These are phyloP conservation scores for Nitzschia inconspicua DNA, from an alignment of 108 stramenopile genomes.

Conservation along the genomic window DNA sequence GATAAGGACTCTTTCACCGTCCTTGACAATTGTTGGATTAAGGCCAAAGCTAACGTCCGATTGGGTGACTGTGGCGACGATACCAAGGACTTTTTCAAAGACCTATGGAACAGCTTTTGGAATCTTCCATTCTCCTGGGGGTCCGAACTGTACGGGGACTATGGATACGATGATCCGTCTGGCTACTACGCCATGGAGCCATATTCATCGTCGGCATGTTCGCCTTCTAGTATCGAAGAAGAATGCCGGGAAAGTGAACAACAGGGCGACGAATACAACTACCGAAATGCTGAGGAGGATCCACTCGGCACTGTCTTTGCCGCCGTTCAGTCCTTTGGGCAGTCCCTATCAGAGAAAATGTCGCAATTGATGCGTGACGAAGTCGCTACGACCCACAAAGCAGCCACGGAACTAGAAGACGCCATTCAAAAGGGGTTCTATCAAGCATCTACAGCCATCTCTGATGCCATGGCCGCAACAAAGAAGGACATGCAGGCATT, in stretches of 20 bases:
- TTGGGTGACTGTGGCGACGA: constrained; percentile 21
- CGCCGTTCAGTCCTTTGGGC: not conserved
- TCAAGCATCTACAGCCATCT: not conserved
- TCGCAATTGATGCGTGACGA: not conserved
- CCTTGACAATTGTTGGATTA: constrained; percentile 41
- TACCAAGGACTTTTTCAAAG: not conserved
- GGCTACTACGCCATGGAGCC: not conserved
- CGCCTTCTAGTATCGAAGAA: too few relatives aligned
- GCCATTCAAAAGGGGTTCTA: too few relatives aligned
- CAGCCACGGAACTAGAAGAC: not conserved
- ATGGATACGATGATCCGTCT: too few relatives aligned
- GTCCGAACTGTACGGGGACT: too few relatives aligned
- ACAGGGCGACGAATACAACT: not conserved
- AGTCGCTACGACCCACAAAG: not conserved
- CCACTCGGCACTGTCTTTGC: not conserved
- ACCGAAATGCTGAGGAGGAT: constrained; percentile 1
- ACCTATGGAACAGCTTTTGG: constrained; percentile 1
- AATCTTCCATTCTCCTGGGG: too few relatives aligned
- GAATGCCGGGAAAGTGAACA: not conserved
- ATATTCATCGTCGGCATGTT: too few relatives aligned
- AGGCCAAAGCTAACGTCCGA: constrained; percentile 26
- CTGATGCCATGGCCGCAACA: not conserved
- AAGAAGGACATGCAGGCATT: not conserved
- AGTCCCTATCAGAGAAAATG: not conserved
- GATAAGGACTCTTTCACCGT: not conserved